Evolutionary conservation across 345 rosid genomes (phyloP), one percentile per base, ranked within the genome.

Genomic region (Populus davidiana): DNA sequence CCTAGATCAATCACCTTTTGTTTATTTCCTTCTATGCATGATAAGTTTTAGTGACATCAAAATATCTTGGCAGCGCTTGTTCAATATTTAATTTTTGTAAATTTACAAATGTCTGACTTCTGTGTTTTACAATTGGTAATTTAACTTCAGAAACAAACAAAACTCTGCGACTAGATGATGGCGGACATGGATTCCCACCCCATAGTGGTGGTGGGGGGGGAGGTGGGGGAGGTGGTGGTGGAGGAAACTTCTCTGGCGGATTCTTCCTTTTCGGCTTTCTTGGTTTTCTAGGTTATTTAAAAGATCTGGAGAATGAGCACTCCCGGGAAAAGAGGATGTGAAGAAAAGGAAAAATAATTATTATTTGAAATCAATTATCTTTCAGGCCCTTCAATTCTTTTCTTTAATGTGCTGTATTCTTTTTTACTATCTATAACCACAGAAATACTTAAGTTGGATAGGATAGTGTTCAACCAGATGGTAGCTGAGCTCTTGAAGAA

Each of bases 211-310:
- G 85, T 27, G 96, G 87, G 1, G 96, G 94, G 0, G 99, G 98
- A 0, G 99, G 98, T 0, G 98, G 97, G 0, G 97, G 98, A 0
- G 97, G 98, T 16, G 98, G 98, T 0, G 98, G 97, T 1, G 99
- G 99, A 20, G 97, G 94, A 38, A 89, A 89, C 85, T 92, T 86
- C 86, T 95, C 98, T 0, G 99, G 99, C 1, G 99, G 98, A 43
- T 95, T 92, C 84, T 89, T 91, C 87, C 88, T 95, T 77, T 92
- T 95, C 14, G 96, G 96, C 16, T 90, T 95, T 81, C 94, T 95
- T 3, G 94, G 91, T 12, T 91, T 95, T 67, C 83, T 95, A 73
- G 94, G 96, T 64, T 85, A 92, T 69, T 82, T 95, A 63, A 95
- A 95, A 82, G 99, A 95, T 74, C 87, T 86, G 70, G 99, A 95